Evolutionary conservation across 352 stramenopile species (phyloP).

Genomic region (Plasmopara viticola): DNA sequence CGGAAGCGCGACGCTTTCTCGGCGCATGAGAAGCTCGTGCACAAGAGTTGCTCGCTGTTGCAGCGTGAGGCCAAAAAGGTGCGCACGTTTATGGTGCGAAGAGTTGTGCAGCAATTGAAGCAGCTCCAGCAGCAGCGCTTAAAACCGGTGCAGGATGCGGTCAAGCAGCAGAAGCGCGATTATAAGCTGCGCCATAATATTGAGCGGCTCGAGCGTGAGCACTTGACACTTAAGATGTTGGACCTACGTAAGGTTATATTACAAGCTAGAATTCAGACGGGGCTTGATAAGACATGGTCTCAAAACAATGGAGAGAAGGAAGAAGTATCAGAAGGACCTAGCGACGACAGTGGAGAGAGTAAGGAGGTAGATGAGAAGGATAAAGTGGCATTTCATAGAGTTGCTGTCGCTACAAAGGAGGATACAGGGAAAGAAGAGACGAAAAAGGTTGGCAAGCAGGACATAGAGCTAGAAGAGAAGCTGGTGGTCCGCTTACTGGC

Average conservation of each 20-base stretch:
- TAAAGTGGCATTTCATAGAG: neutral
- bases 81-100: conserved; percentile 53
- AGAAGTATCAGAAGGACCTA: conserved; percentile 18
- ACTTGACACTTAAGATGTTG: conserved; percentile 47
- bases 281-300: conserved; percentile 23
- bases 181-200: conserved; percentile 38
- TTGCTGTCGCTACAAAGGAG: neutral
- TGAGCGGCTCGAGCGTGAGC: conserved; percentile 44
- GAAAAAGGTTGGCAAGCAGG: conserved; percentile 26
- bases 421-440: conserved; percentile 14
- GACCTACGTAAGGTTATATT: conserved; percentile 44
- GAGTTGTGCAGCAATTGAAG: conserved; percentile 70
- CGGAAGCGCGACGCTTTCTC: conserved; percentile 48
- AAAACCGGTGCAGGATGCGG: conserved; percentile 25
- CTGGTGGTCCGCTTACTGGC: conserved; percentile 54
- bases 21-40: conserved; percentile 57
- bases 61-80: conserved; percentile 77
- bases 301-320: conserved; percentile 16
- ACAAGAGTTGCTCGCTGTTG: conserved; percentile 65
- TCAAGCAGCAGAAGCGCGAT: conserved; percentile 37
- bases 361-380: conserved; percentile 4
- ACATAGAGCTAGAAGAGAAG: conserved; percentile 25
- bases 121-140: conserved; percentile 36
- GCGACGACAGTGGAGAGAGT: conserved; percentile 9
- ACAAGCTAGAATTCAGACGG: conserved; percentile 36